Conservation (phyloP, 23 red algal genomes). For the Gracilaria caudata region DNA sequence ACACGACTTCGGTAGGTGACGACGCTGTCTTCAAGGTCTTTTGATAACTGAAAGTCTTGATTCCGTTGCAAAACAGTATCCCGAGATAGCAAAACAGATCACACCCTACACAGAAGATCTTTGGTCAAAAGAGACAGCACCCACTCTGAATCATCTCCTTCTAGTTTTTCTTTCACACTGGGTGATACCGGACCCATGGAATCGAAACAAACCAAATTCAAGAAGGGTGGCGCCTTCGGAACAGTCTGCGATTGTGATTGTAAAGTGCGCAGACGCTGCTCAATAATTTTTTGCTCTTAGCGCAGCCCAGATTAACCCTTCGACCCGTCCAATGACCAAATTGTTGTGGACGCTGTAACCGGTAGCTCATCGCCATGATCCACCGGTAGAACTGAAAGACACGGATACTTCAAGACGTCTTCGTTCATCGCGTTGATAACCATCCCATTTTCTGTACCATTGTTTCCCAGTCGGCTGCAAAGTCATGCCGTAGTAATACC, state of each 20-base stretch:
- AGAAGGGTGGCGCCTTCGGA: background rate
- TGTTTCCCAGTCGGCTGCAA: slow-evolving; percentile 1
- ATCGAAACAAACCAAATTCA: slow-evolving; percentile 13
- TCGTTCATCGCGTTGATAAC: slow-evolving; percentile 2
- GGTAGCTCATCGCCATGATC: background rate
- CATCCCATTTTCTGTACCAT: background rate
- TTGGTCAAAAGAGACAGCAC: background rate
- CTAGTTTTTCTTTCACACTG: background rate
- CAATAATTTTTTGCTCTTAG: background rate
- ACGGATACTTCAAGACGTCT: background rate
- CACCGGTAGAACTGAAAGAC: background rate
- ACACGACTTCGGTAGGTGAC: too few species aligned
- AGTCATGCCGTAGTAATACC: background rate
- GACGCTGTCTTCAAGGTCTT: background rate
- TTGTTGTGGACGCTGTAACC: background rate
- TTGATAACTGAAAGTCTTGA: background rate
- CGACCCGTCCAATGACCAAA: background rate
- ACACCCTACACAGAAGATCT: background rate
- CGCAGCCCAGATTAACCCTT: background rate
- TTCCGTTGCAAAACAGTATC: background rate
- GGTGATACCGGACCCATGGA: background rate
- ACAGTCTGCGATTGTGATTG: background rate
- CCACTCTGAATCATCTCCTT: background rate
- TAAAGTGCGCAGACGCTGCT: background rate
- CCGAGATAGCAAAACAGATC: background rate